Conservation (phyloP, 2,329 filamentous ascomycete species). For the Talaromyces sp. region DNA sequence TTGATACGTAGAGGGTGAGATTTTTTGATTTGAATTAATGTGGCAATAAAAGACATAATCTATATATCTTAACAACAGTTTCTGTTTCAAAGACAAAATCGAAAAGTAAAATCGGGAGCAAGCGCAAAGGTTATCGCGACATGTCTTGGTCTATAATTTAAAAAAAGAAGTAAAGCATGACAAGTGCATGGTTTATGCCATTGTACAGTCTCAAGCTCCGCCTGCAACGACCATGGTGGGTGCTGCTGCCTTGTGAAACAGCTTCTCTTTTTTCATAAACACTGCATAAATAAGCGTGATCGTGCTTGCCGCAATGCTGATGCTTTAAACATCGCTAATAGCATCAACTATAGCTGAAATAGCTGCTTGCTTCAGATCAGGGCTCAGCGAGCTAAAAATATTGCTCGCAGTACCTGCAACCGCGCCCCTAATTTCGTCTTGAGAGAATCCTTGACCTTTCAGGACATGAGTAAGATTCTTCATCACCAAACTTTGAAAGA, state of each 20-base stretch:
- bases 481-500: slow-evolving; percentile 5
- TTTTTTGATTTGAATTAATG: too few relatives aligned
- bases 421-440: not conserved
- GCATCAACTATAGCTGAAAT: not conserved
- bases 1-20: too few relatives aligned
- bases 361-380: not conserved
- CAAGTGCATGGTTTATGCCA: too few relatives aligned
- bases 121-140: too few relatives aligned
- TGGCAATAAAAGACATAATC: too few relatives aligned
- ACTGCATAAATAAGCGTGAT: not conserved
- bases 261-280: slow-evolving; percentile 4
- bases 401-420: slow-evolving; percentile 7
- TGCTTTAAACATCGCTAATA: not conserved
- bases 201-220: not conserved
- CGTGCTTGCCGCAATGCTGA: not conserved
- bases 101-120: too few relatives aligned
- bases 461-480: not conserved
- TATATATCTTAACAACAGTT: too few relatives aligned
- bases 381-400: not conserved
- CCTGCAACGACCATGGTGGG: not conserved
- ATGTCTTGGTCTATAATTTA: too few relatives aligned
- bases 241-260: not conserved
- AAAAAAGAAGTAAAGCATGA: too few relatives aligned
- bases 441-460: not conserved
- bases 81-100: too few relatives aligned